Conservation (phyloP, 1,139 yeast species). For the Candida dubliniensis region DNA sequence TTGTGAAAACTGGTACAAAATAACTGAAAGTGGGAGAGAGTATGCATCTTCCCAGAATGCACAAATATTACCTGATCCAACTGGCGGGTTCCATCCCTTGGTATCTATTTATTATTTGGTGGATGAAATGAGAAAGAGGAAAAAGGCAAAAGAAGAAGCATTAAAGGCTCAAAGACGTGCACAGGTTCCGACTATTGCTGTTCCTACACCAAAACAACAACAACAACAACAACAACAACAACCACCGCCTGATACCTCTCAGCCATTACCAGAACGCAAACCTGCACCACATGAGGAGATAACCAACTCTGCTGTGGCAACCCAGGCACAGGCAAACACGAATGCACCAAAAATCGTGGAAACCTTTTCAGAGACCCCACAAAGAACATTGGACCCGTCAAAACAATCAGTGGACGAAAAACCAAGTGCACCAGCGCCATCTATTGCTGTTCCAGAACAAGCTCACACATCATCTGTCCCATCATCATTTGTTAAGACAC, state of each 20-base stretch:
- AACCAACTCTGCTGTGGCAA: constrained; percentile 15
- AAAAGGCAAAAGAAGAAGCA: constrained; percentile 58
- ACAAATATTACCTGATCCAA: constrained; percentile 67
- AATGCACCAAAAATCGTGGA: constrained; percentile 14
- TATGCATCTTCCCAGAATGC: constrained; percentile 43
- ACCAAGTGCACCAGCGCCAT: constrained; percentile 5
- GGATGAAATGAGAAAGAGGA: constrained; percentile 74
- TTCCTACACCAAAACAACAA: constrained; percentile 11
- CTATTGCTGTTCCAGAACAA: constrained; percentile 59
- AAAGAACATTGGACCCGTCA: constrained; percentile 23
- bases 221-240: constrained; percentile 10
- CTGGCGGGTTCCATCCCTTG: constrained; percentile 85
- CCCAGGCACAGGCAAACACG: constrained; percentile 12
- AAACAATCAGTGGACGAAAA: constrained; percentile 5
- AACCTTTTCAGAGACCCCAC: constrained; percentile 11
- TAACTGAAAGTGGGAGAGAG: constrained; percentile 42
- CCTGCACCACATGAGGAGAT: constrained; percentile 11
- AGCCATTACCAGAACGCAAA: constrained; percentile 5
- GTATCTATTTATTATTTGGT: constrained; percentile 85
- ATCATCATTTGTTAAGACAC: constrained; percentile 18
- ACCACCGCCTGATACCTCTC: neutral
- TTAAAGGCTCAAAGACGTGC: constrained; percentile 29
- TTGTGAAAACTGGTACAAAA: constrained; percentile 61
- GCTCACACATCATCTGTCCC: constrained; percentile 56
- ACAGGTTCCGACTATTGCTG: constrained; percentile 16